Conservation (phyloP, 768 basidiomycete species). For the Lyophyllum atratum region DNA sequence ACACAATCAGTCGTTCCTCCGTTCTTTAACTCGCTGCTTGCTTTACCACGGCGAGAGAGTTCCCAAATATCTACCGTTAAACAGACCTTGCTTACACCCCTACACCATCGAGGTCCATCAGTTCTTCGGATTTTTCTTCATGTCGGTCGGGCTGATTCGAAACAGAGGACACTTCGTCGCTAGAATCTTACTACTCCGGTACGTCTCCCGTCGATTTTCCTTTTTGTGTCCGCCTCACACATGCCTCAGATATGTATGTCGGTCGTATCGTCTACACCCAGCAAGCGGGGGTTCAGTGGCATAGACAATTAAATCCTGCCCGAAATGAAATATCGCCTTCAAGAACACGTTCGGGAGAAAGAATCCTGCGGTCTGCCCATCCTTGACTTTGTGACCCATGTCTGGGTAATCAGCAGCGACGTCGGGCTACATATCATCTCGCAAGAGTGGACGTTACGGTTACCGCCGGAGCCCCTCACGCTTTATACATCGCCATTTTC, state of each 20-base stretch:
- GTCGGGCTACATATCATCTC: too few species aligned
- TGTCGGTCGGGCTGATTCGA: not conserved
- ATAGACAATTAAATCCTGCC: not conserved
- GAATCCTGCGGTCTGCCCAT: not conserved
- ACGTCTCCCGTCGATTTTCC: not conserved
- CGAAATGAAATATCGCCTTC: not conserved
- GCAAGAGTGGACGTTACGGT: too few species aligned
- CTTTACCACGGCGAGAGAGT: not conserved
- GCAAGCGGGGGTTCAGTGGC: not conserved
- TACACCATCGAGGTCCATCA: too few species aligned
- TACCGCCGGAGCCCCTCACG: too few species aligned
- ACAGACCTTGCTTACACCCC: not conserved
- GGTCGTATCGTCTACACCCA: not conserved
- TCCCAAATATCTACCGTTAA: not conserved
- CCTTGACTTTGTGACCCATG: not conserved
- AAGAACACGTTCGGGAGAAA: not conserved
- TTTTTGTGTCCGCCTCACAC: not conserved
- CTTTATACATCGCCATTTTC: too few species aligned
- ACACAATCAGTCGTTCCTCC: too few species aligned
- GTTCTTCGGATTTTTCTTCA: not conserved
- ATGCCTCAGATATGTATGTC: not conserved
- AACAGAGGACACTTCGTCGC: not conserved
- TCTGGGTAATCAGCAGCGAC: slow-evolving; percentile 1
- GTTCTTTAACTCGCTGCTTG: too few species aligned
- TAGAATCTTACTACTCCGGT: not conserved